A percentile compares a stretch with the other conserved stretches of the same genome.
phyloP scores from a whole-genome alignment of 2,329 filamentous ascomycete genomes.

The Xylaria arbuscula region DNA sequence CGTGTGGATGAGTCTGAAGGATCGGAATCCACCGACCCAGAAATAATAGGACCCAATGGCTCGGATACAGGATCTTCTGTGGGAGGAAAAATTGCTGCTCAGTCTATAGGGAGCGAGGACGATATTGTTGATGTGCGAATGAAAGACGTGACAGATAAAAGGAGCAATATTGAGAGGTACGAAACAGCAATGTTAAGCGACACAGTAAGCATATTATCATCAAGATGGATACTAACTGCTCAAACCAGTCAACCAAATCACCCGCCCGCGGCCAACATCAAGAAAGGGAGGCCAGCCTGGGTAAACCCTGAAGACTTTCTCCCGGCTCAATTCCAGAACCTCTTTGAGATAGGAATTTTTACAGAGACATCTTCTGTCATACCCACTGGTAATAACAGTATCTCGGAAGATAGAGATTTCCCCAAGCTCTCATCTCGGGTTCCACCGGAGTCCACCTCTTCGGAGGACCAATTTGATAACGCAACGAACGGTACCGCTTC shows the following conservation, averaged over 20 bases:
- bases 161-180: constrained; percentile 49
- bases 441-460: constrained; percentile 56
- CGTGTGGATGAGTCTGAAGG: constrained; percentile 60
- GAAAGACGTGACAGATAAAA: constrained; percentile 67
- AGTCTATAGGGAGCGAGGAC: constrained; percentile 88
- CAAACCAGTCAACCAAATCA: constrained; percentile 44
- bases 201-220: constrained; percentile 11
- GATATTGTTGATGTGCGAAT: constrained; percentile 92
- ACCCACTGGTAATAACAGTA: constrained; percentile 74
- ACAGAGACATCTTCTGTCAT: constrained; percentile 67
- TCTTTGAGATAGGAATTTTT: constrained; percentile 83
- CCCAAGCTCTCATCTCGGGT: constrained; percentile 63
- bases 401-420: constrained; percentile 69
- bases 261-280: constrained; percentile 55
- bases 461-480: constrained; percentile 61
- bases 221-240: constrained; percentile 42
- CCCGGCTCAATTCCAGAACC: constrained; percentile 69
- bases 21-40: constrained; percentile 71
- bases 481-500: constrained; percentile 61
- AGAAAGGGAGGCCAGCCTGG: constrained; percentile 63
- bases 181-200: constrained; percentile 10
- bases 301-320: constrained; percentile 67
- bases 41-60: constrained; percentile 73
- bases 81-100: constrained; percentile 73
- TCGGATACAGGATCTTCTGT: constrained; percentile 71